phyloP scores from a whole-genome alignment of 2,329 filamentous ascomycete species.

The Colletotrichum sp. region DNA sequence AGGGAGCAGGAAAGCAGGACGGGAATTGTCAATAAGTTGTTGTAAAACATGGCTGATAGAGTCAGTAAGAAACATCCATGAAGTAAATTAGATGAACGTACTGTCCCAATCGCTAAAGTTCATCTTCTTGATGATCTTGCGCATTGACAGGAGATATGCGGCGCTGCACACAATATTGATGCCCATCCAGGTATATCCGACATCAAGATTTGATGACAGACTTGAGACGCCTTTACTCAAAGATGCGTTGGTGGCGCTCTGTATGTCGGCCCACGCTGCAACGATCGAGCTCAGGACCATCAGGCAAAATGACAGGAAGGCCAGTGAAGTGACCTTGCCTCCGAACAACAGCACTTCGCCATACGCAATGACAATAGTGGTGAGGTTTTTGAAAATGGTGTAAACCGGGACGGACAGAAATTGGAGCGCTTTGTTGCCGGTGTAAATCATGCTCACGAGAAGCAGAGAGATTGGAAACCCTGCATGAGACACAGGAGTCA shows the following conservation, averaged over 20 bases:
- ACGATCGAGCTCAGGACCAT: conserved; percentile 97
- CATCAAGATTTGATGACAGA: conserved; percentile 82
- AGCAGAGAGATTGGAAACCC: conserved; percentile 97
- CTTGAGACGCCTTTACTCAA: conserved; percentile 62
- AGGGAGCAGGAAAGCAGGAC: conserved; percentile 84
- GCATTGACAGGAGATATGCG: conserved; percentile 88
- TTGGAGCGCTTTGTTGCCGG: conserved; percentile 92
- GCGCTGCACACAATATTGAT: conserved; percentile 96
- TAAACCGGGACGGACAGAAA: conserved; percentile 98
- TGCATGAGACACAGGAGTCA: conserved; percentile 39
- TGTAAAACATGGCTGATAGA: conserved; percentile 94
- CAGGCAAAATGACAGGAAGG: conserved; percentile 90
- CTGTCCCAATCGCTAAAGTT: conserved; percentile 99
- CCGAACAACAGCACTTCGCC: conserved; percentile 99
- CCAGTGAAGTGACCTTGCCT: conserved; percentile 84
- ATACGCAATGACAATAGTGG: conserved; percentile 97
- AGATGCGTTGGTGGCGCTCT: conserved; percentile 71
- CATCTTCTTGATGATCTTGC: conserved; percentile 98
- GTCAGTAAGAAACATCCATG: conserved; percentile 24
- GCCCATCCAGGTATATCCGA: conserved; percentile 97
- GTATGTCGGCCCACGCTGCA: conserved; percentile 96
- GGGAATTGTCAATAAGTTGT: conserved; percentile 96
- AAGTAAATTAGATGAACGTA: conserved; percentile 56
- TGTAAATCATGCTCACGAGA: conserved; percentile 99
- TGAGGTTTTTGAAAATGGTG: conserved; percentile 99